Percentiles rank a stretch among this genome's conserved stretches.
Evolutionary conservation across 2,329 filamentous ascomycete species (phyloP).

Genomic region (Fusarium ramigenum): DNA sequence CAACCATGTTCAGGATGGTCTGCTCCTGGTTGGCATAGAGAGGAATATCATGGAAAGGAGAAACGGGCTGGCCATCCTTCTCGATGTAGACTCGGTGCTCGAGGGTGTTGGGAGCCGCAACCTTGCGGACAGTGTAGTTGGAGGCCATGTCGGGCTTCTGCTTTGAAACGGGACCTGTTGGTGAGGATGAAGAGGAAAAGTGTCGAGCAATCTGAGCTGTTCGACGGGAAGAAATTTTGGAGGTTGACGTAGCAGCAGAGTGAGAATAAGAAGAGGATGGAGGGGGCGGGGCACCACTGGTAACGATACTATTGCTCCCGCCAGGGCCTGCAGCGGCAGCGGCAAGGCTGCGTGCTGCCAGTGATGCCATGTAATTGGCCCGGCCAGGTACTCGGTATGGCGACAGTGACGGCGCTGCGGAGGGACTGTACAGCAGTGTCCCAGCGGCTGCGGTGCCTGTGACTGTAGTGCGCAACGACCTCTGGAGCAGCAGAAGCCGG

Average conservation of each 20-base stretch:
- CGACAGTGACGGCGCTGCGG: conserved; percentile 19
- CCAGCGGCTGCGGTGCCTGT: conserved; percentile 15
- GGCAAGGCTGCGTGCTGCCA: conserved; percentile 38
- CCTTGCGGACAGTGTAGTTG: conserved; percentile 82
- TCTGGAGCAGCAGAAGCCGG: conserved; percentile 35
- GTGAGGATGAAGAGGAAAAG: conserved; percentile 51
- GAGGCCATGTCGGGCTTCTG: conserved; percentile 61
- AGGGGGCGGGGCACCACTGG: conserved; percentile 51
- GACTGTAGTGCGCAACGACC: conserved; percentile 25
- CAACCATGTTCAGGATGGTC: conserved; percentile 98
- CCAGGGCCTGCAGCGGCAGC: conserved; percentile 36
- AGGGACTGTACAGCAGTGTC: conserved; percentile 9
- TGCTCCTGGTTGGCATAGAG: conserved; percentile 97
- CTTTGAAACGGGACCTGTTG: conserved; percentile 20
- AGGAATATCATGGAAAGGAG: conserved; percentile 98
- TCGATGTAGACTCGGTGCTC: conserved; percentile 98
- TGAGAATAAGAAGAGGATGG: conserved; percentile 44
- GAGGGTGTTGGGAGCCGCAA: conserved; percentile 89
- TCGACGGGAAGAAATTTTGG: conserved; percentile 59
- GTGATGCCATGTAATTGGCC: conserved; percentile 40
- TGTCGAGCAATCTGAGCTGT: conserved; percentile 66
- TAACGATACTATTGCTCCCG: conserved; percentile 35
- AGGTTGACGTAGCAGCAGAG: conserved; percentile 37
- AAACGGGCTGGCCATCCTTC: conserved; percentile 93
- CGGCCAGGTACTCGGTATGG: conserved; percentile 30